phyloP scores from a whole-genome alignment of 2,329 filamentous ascomycete species.

The Cladophialophora immunda region DNA sequence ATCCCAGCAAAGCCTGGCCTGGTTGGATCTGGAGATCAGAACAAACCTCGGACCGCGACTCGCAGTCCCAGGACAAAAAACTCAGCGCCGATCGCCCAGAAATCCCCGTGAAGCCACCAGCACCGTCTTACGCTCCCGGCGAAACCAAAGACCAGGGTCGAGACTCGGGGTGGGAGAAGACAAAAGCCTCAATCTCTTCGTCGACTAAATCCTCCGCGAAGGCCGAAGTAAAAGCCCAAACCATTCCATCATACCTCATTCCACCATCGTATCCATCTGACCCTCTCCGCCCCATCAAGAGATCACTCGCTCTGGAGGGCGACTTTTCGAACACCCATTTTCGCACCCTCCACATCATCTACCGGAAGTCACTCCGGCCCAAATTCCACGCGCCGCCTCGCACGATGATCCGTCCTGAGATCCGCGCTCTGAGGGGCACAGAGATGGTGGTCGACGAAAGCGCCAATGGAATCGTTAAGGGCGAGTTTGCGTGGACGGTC shows the following conservation, averaged over 20 bases:
- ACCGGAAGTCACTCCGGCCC: constrained; percentile 39
- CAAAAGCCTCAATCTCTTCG: constrained; percentile 28
- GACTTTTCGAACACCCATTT: constrained; percentile 42
- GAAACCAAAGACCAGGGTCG: neutral
- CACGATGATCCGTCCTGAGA: constrained; percentile 30
- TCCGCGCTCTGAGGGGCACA: constrained; percentile 45
- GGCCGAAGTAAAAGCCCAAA: neutral
- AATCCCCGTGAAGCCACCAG: neutral
- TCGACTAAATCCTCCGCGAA: neutral
- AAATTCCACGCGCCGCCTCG: constrained; percentile 37
- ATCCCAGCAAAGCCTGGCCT: constrained; percentile 22
- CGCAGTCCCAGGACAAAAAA: neutral
- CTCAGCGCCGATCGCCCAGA: neutral
- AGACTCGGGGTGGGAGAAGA: constrained; percentile 20
- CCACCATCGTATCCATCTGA: constrained; percentile 41
- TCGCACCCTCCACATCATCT: constrained; percentile 41
- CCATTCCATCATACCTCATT: constrained; percentile 39
- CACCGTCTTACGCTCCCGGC: neutral
- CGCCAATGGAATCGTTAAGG: constrained; percentile 28
- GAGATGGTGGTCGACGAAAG: constrained; percentile 71
- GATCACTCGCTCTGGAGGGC: constrained; percentile 31
- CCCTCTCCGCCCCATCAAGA: constrained; percentile 23
- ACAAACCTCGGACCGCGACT: neutral
- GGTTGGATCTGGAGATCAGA: constrained; percentile 31
- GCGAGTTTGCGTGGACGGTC: constrained; percentile 36